A percentile compares a stretch with the other conserved stretches of the same genome.
These are phyloP conservation scores for Paramecium primaurelia DNA, from an alignment of 73 alveolate species.

Conservation along the genomic window DNA sequence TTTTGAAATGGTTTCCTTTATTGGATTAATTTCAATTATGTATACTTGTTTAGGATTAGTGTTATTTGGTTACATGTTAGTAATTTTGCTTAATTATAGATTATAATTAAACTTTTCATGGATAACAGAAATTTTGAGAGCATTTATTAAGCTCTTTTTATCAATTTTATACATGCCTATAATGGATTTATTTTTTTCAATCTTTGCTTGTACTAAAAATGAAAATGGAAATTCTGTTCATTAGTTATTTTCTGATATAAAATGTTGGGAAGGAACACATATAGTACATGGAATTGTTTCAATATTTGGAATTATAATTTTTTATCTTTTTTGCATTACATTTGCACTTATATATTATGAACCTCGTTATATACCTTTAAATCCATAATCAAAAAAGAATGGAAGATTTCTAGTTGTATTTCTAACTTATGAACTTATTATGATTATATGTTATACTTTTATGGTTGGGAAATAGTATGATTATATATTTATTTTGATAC, in stretches of 20 bases:
- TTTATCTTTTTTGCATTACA: not conserved
- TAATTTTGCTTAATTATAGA: not conserved
- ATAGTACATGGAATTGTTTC: constrained; percentile 29
- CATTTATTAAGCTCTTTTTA: not conserved
- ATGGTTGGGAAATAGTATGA: constrained; percentile 19
- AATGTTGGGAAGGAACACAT: constrained; percentile 6
- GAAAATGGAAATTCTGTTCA: not conserved
- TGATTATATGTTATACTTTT: constrained; percentile 18
- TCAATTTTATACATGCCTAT: not conserved
- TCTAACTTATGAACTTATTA: not conserved
- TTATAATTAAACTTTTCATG: not conserved
- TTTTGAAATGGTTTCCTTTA: not conserved
- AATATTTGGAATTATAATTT: not conserved
- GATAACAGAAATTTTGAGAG: not conserved
- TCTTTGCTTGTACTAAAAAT: not conserved
- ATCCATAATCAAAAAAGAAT: not conserved
- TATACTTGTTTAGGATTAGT: not conserved
- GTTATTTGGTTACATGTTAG: not conserved
- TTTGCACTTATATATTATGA: constrained; percentile 1
- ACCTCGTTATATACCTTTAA: not conserved
- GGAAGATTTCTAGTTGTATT: not conserved
- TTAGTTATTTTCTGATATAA: not conserved
- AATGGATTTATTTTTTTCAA: not conserved
- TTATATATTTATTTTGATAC: constrained; percentile 7
- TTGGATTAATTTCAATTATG: not conserved